These are phyloP conservation scores for Colletotrichum sp. DNA, from an alignment of 2,329 filamentous ascomycete species.

Conservation along the genomic window DNA sequence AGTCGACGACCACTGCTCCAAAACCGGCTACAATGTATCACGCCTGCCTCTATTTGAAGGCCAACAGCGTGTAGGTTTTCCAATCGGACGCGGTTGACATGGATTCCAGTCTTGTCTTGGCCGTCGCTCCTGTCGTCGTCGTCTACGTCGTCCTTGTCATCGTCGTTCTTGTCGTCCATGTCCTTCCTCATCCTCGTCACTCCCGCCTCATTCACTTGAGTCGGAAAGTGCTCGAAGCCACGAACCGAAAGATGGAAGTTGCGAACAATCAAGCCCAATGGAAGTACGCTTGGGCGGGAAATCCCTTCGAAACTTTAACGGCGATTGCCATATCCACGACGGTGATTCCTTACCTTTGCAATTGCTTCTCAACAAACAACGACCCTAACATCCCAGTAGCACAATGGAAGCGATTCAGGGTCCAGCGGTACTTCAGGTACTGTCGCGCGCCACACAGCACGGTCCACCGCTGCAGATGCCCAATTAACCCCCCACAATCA, in stretches of 20 bases:
- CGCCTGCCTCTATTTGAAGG: background rate
- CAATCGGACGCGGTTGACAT: background rate
- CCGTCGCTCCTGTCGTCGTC: background rate
- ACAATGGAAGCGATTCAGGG: background rate
- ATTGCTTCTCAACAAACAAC: background rate
- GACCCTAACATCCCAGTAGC: background rate
- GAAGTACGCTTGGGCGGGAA: fast-evolving
- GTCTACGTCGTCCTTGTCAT: background rate
- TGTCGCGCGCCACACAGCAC: background rate
- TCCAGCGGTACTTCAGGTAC: background rate
- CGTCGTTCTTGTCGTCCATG: too few relatives aligned
- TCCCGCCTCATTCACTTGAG: background rate
- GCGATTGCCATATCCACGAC: background rate
- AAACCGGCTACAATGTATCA: background rate
- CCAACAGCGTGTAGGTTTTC: background rate
- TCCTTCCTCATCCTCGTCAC: background rate
- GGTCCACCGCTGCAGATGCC: background rate
- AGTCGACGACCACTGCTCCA: background rate
- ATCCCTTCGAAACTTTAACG: fast-evolving
- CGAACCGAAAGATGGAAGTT: background rate
- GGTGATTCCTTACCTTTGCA: fast-evolving
- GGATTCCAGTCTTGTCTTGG: background rate
- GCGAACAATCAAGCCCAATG: background rate
- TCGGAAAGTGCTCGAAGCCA: background rate
- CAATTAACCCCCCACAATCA: background rate